These are phyloP conservation scores for Dunaliella sp. DNA, from an alignment of 139 green algal genomes.

Conservation along the genomic window DNA sequence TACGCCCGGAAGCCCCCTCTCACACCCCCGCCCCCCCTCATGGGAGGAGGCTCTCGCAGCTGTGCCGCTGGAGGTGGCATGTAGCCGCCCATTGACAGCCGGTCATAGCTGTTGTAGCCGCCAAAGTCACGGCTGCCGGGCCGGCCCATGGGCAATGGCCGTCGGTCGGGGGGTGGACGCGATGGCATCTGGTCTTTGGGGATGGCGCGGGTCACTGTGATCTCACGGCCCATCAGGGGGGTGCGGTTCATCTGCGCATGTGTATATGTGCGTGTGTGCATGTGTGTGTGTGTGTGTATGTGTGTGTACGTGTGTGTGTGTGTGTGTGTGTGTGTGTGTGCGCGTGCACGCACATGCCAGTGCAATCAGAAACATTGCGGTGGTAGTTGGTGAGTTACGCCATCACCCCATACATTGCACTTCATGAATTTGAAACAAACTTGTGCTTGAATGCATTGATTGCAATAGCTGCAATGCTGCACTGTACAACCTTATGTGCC, in stretches of 20 bases:
- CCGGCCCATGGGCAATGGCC: not conserved
- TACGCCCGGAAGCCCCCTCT: not conserved
- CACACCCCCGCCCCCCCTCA: not conserved
- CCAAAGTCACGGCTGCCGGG: not conserved
- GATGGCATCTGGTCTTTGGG: slow-evolving; percentile 9
- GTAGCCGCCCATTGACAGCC: not conserved
- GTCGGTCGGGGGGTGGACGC: not conserved
- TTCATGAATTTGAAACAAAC: no score
- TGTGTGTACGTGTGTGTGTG: no score
- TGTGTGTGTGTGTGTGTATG: no score
- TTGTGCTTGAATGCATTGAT: no score
- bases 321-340: no score
- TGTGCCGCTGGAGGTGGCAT: not conserved
- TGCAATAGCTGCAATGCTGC: no score
- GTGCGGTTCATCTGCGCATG: not conserved
- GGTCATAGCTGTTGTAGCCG: not conserved
- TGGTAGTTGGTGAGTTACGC: no score
- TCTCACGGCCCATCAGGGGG: not conserved
- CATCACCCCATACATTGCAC: no score
- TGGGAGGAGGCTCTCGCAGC: not conserved
- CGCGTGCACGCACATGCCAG: no score
- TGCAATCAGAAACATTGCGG: no score
- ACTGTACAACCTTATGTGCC: no score
- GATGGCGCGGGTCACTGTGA: slow-evolving; percentile 3
- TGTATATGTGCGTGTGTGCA: no score